Evolutionary conservation across 305 asterid genomes (phyloP), one percentile per base, ranked within the genome.

Genomic region (Nicotiana rustica): DNA sequence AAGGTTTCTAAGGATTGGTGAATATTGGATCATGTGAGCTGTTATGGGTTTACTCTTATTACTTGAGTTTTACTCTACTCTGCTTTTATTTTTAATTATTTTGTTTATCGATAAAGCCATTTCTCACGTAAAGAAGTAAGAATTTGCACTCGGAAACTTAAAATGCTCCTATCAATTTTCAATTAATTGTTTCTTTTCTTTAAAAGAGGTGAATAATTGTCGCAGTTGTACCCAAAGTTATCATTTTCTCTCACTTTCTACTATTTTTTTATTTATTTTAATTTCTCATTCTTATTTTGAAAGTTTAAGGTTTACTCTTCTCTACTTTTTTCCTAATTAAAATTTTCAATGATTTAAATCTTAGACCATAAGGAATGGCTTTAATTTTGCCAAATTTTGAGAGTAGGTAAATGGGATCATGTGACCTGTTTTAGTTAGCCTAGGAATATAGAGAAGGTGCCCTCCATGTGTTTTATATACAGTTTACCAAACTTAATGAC

Each of bases 401-500:
- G 55, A 79, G 29, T 83, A 65, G 82, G 84, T 83, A 69, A 65
- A 86, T 70, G 82, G 15, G 81, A 73, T 62, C 47, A 57, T 81
- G 36, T 89, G 90, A 85, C 86, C 89, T 90, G 91, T 88, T 85
- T 71, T 44, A 70, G 67, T 47, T 66, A 82, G 25, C 38, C 66
- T 29, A 67, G 4, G 35, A 55, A 67, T 68, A 67, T 55, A 41
- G 29, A 60, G 49, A 73, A 47, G n/a, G 83, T 85, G 78, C 89
- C 86, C 21, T 66, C 90, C 94, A 89, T 89, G 94, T 89, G 92
- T 47, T 25, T 4, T 44, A 31, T 21, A 31, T 35, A 18, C 21
- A 1, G 41, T 73, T 47, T 73, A 73, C 41, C 62, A 13, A 4
- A 13, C 64, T 33, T 41, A 33, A 75, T 3, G 38, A 31, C 18